Conservation (phyloP, 106 monocot species). For the Dendrobium nobile region DNA sequence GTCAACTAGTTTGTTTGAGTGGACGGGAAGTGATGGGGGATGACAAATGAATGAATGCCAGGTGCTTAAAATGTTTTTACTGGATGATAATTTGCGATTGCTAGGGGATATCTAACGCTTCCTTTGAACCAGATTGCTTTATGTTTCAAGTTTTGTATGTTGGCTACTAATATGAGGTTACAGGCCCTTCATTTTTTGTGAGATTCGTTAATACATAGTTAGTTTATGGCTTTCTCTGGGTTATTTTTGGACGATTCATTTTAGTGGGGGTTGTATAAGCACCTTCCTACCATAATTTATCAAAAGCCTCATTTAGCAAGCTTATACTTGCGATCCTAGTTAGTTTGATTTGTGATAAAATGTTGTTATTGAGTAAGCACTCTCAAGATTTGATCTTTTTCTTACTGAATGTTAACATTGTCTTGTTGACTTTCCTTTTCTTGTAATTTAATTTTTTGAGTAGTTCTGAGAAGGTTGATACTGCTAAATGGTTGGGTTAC, state of each 20-base stretch:
- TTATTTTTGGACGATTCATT: background rate
- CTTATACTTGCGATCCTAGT: background rate
- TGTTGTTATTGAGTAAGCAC: too few relatives aligned
- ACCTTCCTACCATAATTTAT: background rate
- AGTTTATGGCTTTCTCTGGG: background rate
- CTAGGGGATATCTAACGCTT: background rate
- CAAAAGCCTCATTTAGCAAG: background rate
- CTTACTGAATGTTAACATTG: too few relatives aligned
- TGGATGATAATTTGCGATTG: background rate
- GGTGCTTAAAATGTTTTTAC: background rate
- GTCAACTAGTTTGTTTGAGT: background rate
- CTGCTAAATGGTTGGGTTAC: too few relatives aligned
- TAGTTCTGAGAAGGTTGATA: too few relatives aligned
- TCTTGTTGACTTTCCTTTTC: too few relatives aligned
- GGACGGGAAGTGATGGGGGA: background rate
- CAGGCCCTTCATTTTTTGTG: background rate
- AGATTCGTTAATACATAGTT: background rate
- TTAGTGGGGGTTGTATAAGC: background rate
- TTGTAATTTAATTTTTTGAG: too few relatives aligned
- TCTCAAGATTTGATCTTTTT: too few relatives aligned
- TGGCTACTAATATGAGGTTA: background rate
- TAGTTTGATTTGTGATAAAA: too few relatives aligned
- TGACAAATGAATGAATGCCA: background rate
- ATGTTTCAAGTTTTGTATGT: background rate
- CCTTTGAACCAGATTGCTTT: background rate